Base-by-base conservation (phyloP, 306 rosid species). In the Casuarina cunninghamiana region DNA sequence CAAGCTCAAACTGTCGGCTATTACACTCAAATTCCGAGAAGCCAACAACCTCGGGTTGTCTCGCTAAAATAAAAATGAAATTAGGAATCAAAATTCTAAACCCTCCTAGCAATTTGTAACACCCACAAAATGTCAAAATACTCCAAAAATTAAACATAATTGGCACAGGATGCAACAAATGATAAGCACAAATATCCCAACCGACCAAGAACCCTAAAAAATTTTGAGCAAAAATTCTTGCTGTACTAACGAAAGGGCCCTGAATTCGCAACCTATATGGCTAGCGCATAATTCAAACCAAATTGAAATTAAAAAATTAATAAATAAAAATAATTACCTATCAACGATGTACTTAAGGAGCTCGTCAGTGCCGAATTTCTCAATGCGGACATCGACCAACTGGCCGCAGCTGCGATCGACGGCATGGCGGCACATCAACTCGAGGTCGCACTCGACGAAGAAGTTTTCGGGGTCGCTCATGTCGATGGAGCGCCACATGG, bases 341-440 rank as follows among this genome's bases (percentile, higher is more conserved):
- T 78, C 32, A 39, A 87, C 66, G 73, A 89, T 77, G 45, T 88
- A 75, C 5, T 10, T 77, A 19, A 91, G 91, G 41, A 90, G 86
- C 10, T 86, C 81, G 21, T 84, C 81, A 48, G 80, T 71, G 35
- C 76, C 84, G 53, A 87, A 84, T 57, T 74, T 1, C 75, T 86
- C 87, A 44, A 90, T 38, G 37, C 44, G 78, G 74, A 90, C 74
- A 55, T 79, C 83, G 5, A 78, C 42, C 77, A 91, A 63, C 8
- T 70, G 71, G 4, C 92, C 97, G 3, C 76, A 55, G 71, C 97
- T 89, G 12, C 72, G 86, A 17, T 89, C 88, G 57, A 91, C 38
- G 2, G 89, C 90, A 41, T 65, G 84, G 69, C 79, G 83, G 66
- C 97, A 91, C 79, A 89, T 50, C 7, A 21, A 1, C 35, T 32